A percentile compares a stretch with the other conserved stretches of the same genome.
Evolutionary conservation across 495 filamentous ascomycete species (phyloP).

Genomic region (Hypoxylon lienhwacheense): DNA sequence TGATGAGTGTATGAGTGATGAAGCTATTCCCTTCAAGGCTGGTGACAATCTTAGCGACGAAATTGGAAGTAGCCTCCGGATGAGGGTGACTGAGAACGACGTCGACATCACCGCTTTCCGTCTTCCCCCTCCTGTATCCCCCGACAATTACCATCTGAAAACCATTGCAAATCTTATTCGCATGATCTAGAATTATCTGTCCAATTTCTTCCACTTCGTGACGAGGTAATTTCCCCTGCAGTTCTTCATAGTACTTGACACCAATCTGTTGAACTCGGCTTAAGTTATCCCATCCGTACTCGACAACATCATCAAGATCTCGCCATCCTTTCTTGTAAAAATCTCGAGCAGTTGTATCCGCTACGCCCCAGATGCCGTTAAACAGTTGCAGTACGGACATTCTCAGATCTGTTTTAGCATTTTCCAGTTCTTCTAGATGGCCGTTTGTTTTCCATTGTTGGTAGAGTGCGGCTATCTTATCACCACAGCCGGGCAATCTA

Average conservation of each 20-base stretch:
- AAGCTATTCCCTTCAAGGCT: conserved; percentile 67
- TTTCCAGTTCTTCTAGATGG: conserved; percentile 61
- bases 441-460: conserved; percentile 68
- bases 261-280: conserved; percentile 88
- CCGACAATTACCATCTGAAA: conserved; percentile 78
- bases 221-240: conserved; percentile 69
- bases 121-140: conserved; percentile 82
- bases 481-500: conserved; percentile 76
- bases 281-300: conserved; percentile 75
- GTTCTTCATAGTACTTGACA: conserved; percentile 92
- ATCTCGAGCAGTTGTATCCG: conserved; percentile 75
- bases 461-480: conserved; percentile 78
- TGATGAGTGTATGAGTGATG: conserved; percentile 79
- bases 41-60: conserved; percentile 68
- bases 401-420: conserved; percentile 64
- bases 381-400: conserved; percentile 68
- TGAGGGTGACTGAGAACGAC: conserved; percentile 81
- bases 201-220: conserved; percentile 73
- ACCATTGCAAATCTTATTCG: conserved; percentile 53
- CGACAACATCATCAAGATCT: conserved; percentile 75
- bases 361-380: conserved; percentile 86
- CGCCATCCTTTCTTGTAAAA: conserved; percentile 83
- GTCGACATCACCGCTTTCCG: conserved; percentile 76
- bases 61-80: conserved; percentile 61
- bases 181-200: conserved; percentile 61